Conservation (phyloP, 805 yeast species). For the Nakazawaea sp. region DNA sequence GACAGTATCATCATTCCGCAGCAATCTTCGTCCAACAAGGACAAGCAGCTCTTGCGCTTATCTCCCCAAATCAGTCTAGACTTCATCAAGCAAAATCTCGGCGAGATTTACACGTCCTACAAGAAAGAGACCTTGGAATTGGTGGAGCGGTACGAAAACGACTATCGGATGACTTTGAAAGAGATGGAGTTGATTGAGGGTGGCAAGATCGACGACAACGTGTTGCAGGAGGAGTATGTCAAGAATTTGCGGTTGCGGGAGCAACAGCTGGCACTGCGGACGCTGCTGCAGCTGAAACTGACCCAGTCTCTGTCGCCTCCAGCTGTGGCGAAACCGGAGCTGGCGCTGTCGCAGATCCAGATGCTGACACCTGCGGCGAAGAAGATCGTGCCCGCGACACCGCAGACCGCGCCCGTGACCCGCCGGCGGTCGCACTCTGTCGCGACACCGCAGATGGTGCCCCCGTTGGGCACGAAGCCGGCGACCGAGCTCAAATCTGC, state of each 20-base stretch:
- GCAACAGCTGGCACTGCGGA: slow-evolving; percentile 6
- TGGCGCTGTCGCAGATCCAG: not conserved
- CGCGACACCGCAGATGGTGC: slow-evolving; percentile 5
- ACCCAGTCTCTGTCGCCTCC: not conserved
- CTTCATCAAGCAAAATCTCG: slow-evolving; percentile 26
- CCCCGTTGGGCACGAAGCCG: slow-evolving; percentile 10
- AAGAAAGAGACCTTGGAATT: slow-evolving; percentile 25
- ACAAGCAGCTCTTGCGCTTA: slow-evolving; percentile 21
- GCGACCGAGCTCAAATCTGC: not conserved
- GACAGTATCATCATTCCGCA: slow-evolving; percentile 15
- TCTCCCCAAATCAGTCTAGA: slow-evolving; percentile 23
- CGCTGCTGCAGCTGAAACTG: not conserved
- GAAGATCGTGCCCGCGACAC: not conserved
- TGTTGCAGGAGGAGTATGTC: slow-evolving; percentile 21
- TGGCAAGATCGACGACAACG: slow-evolving; percentile 32
- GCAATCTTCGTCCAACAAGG: slow-evolving; percentile 14
- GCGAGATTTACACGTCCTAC: slow-evolving; percentile 25
- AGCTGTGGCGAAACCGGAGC: not conserved
- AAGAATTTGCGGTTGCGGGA: slow-evolving; percentile 13
- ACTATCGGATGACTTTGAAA: slow-evolving; percentile 24
- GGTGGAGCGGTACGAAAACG: slow-evolving; percentile 31
- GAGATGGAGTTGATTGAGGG: slow-evolving; percentile 35
- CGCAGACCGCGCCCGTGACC: slow-evolving; percentile 3
- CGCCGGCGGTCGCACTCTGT: slow-evolving; percentile 5
- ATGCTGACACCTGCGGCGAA: not conserved